Evolutionary conservation across 106 monocot genomes (phyloP).

Genomic region (Triglochin maritima): DNA sequence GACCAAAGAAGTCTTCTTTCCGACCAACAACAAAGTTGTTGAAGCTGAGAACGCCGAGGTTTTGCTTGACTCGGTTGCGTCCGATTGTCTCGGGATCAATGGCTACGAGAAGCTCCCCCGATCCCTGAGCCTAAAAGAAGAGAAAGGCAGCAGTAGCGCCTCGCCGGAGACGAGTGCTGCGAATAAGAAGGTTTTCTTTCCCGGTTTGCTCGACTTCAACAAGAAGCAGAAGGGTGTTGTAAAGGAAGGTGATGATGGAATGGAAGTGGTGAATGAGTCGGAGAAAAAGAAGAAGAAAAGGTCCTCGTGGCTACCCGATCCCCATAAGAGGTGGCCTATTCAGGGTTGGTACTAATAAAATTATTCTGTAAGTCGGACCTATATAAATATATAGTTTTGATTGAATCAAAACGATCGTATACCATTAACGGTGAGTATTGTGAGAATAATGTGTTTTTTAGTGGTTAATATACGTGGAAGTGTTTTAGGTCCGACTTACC

Average conservation of each 20-base stretch:
- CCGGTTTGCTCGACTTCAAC: neutral
- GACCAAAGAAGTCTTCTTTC: neutral
- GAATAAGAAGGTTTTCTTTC: neutral
- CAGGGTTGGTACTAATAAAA: conserved; percentile 8
- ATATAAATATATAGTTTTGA: no score
- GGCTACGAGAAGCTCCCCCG: conserved; percentile 4
- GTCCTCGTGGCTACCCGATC: conserved; percentile 13
- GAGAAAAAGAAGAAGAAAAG: conserved; percentile 10
- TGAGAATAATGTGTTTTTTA: no score
- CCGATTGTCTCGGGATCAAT: neutral
- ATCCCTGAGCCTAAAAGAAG: neutral
- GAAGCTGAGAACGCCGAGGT: conserved; percentile 2
- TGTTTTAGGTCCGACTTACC: no score
- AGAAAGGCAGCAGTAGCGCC: neutral
- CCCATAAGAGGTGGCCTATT: conserved; percentile 16
- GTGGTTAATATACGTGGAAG: no score
- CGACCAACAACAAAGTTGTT: neutral
- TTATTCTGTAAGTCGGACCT: no score
- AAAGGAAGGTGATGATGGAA: neutral
- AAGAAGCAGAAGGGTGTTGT: neutral
- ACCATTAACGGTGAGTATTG: no score
- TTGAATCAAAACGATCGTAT: no score
- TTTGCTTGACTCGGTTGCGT: neutral
- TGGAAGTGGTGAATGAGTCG: neutral
- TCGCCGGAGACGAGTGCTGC: conserved; percentile 4